Evolutionary conservation across 495 filamentous ascomycete species (phyloP).

Genomic region (Penicillium atrosanguineum): DNA sequence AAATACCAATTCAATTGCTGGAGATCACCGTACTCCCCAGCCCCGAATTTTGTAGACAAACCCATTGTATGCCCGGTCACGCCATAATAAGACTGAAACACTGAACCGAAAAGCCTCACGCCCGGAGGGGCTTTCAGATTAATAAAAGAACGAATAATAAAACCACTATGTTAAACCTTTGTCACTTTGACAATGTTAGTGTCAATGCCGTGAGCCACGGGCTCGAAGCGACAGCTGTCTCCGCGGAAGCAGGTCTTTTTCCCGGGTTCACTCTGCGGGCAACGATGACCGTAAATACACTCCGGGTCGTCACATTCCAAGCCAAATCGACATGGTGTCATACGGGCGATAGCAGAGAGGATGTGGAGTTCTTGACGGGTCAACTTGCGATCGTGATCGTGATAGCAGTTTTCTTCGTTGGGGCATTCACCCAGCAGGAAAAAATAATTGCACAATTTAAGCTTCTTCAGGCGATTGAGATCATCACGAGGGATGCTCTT

Average conservation of each 20-base stretch:
- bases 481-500: conserved; percentile 57
- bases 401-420: conserved; percentile 64
- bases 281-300: conserved; percentile 82
- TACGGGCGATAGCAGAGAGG: conserved; percentile 67
- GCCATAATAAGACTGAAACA: conserved; percentile 5
- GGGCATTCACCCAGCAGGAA: conserved; percentile 74
- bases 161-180: conserved; percentile 38
- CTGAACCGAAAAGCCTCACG: neutral
- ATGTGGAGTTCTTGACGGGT: conserved; percentile 63
- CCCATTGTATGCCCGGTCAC: conserved; percentile 5
- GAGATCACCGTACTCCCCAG: neutral
- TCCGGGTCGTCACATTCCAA: conserved; percentile 69
- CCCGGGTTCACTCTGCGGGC: conserved; percentile 46
- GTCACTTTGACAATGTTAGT: conserved; percentile 51
- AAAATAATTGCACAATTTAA: conserved; percentile 85
- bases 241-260: conserved; percentile 52
- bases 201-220: conserved; percentile 50
- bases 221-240: conserved; percentile 50
- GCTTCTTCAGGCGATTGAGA: conserved; percentile 57
- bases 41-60: neutral
- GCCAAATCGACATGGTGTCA: conserved; percentile 76
- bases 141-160: conserved; percentile 1
- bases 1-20: neutral
- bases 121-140: neutral
- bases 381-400: conserved; percentile 71